Evolutionary conservation across 345 rosid genomes (phyloP), one percentile per base, ranked within the genome.

Genomic region (Litchi chinensis): DNA sequence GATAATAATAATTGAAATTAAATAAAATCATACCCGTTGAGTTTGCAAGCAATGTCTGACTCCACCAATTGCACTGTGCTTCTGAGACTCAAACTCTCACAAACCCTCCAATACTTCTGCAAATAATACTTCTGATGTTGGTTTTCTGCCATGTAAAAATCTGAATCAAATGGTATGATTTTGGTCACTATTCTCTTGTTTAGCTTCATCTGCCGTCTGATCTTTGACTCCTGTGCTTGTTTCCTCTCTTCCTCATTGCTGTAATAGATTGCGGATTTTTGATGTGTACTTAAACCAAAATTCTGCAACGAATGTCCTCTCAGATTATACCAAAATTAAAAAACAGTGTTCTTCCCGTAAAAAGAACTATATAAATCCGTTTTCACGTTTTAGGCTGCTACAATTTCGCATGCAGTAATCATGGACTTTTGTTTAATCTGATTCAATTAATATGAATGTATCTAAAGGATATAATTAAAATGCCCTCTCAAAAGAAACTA

Each of bases 41-140:
- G 78, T 79, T 74, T 79, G 78, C 79, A 79, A 48, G 82, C 78
- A 46, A 74, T 60, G 37, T n/a, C 74, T 13, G 78, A 79, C 69
- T 68, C 78, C 68, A 57, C 82, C 24, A 79, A 79, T 43, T 79
- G 75, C 16, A 18, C 10, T 2, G 75, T 74, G 74, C 78, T 79
- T 22, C 82, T 74, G 0, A 79, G 77, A 22, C 73, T 74, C 74
- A 74, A 48, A 52, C 70, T 74, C 65, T 68, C 82, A 16, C 82
- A 74, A 15, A 74, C 5, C 75, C 78, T 32, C 41, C 66, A 60
- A 68, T 54, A 32, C 24, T 48, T 79, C 75, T 79, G 82, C 70
- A 79, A 16, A 70, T 74, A 56, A 22, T 32, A 74, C 66, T 79
- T 79, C 44, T 74, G 79, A 50, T 68, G 63, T 48, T 69, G 75